A percentile compares a stretch with the other conserved stretches of the same genome.
Evolutionary conservation across 306 rosid species (phyloP).

Genomic region (Hylodesmum podocarpum): DNA sequence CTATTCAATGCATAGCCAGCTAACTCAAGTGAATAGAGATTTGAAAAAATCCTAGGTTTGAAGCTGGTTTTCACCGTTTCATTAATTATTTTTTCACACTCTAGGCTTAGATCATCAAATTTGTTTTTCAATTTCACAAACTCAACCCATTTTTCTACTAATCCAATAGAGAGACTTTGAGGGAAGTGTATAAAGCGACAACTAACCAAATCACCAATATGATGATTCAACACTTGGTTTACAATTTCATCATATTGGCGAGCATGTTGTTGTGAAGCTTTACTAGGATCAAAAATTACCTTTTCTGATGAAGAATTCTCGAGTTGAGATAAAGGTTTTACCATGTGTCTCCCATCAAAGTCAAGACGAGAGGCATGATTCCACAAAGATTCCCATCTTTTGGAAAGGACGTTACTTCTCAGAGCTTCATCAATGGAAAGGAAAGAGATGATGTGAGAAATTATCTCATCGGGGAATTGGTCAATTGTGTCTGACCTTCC

Average conservation of each 20-base stretch:
- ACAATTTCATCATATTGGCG: neutral
- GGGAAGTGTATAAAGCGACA: neutral
- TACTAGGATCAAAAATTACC: neutral
- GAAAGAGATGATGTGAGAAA: neutral
- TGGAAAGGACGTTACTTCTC: neutral
- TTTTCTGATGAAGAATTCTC: neutral
- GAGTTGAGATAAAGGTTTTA: neutral
- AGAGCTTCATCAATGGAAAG: neutral
- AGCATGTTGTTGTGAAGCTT: neutral
- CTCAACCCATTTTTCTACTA: too few species aligned
- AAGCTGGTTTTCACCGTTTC: neutral
- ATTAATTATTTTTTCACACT: neutral
- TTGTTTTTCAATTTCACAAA: neutral
- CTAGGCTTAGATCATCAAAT: neutral
- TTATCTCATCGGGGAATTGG: neutral
- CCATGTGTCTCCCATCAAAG: neutral
- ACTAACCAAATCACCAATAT: neutral
- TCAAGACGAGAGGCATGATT: neutral
- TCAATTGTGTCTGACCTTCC: neutral
- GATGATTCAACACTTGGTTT: neutral
- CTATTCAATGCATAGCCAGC: neutral
- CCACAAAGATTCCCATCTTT: neutral
- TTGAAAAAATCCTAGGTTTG: neutral
- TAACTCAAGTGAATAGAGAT: slow-evolving; percentile 17
- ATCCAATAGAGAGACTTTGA: neutral